These are phyloP conservation scores for Nevesoporus exiguus DNA, from an alignment of 768 basidiomycete species.

Conservation along the genomic window DNA sequence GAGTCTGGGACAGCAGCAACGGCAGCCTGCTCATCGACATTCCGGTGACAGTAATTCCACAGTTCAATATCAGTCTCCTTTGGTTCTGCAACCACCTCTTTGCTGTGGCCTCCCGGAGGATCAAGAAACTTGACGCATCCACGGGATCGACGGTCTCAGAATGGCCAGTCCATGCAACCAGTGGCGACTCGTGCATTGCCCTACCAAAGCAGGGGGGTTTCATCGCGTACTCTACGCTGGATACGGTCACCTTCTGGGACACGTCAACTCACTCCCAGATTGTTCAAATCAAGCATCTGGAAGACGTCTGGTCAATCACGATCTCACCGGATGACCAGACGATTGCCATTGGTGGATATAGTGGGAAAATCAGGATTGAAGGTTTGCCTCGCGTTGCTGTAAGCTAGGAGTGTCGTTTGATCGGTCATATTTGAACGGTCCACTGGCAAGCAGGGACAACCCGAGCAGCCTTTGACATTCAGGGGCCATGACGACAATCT, in stretches of 20 bases:
- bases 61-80: not conserved
- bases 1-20: not conserved
- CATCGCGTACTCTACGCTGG: not conserved
- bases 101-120: not conserved
- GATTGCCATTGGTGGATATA: not conserved
- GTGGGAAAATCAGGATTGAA: not conserved
- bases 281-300: not conserved
- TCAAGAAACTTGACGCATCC: not conserved
- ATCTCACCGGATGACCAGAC: not conserved
- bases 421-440: not conserved
- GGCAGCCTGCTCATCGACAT: not conserved
- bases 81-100: not conserved
- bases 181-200: not conserved
- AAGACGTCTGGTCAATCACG: not conserved
- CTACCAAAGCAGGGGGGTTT: not conserved
- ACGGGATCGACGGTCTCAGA: not conserved
- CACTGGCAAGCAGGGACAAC: not conserved
- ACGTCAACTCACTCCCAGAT: not conserved
- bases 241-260: not conserved
- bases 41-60: not conserved
- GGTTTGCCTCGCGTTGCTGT: not conserved
- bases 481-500: not conserved
- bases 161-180: not conserved
- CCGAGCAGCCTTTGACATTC: not conserved
- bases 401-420: not conserved